Base-by-base conservation (phyloP, 148 eudicot species). In the Salicornia ramosissima region DNA sequence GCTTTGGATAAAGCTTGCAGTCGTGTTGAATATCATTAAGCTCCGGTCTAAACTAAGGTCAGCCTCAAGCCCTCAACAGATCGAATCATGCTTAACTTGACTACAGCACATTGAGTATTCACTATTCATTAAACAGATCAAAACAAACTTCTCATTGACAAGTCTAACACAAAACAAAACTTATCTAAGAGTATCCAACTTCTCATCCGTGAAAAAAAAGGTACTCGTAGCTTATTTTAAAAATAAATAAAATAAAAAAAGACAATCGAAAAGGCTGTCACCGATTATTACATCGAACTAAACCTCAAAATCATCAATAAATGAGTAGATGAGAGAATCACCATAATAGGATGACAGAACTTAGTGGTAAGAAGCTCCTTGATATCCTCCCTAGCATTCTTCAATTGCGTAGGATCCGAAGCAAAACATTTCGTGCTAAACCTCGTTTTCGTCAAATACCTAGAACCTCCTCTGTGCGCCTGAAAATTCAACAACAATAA, bases 311-410 rank as follows among this genome's bases (percentile, higher is more conserved):
- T 0, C 2, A 8, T 30, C 36, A 11, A 14, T 10, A 21, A 19
- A 3, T 5, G 28, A 60, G 14, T 36, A 34, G 15, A 22, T 8
- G 2, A 68, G 31, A 14, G 2, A 47, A 65, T 62, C 53, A 85
- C 90, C 89, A 89, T 64, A 61, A 89, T 85, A 45, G 96, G 96
- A 79, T 89, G 96, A 45, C 87, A 89, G 65, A 79, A 86, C 11
- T 59, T 85, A 49, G 82, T 69, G 14, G 52, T 71, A 26, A 89
- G 89, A 24, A 89, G 87, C 78, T 80, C 79, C 36, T 76, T 85
- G 51, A 89, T 85, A 65, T 89, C 91, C 30, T 89, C 85, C 49
- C 86, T 82, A 0, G 96, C 96, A 61, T 78, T 85, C 70, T 80
- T 83, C 68, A 89, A 71, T 80, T 89, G 85, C 31, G 76, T 79